Base-by-base conservation (phyloP, 2,329 filamentous ascomycete genomes). In the Mycosphaerella sp. region DNA sequence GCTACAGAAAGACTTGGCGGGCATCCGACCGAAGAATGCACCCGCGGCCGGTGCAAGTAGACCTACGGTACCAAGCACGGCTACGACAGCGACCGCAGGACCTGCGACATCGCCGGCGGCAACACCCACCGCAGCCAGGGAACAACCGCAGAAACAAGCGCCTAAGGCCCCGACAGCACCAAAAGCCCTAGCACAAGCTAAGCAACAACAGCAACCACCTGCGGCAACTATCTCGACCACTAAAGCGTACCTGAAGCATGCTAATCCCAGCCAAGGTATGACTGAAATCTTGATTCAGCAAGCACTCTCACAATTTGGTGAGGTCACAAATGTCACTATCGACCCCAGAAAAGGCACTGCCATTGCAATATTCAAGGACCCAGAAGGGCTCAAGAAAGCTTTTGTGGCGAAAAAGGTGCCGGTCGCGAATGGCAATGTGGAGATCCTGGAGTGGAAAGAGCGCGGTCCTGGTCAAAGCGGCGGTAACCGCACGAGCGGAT, bases 281-380 rank as follows among this genome's bases (percentile, higher is more conserved):
- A 96, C 89, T 0, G 91, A 96, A 64, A 73, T 84, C 0, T 71
- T 89, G 0, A 80, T 97, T 1, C 83, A 85, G 61, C 79, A 85
- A 59, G 83, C 86, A 0, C 81, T 97, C 65, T 78, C 83, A 40
- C 70, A 73, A 0, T 95, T 89, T 61, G 91, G 91, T 1, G 69
- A 79, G 1, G 80, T 96, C 41, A 80, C 80, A 0, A 85, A 82
- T 58, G 87, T 95, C 14, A 91, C 96, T 62, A 91, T 97, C 48
- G 91, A 97, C 66, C 90, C 89, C 68, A 86, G 90, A 63, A 96
- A 96, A 68, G 89, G 89, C 0, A 95, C 95, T 63, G 91, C 89
- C 2, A 95, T 96, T 66, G 85, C 95, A 35, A 87, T 95, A 57
- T 97, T 96, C 71, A 79, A 80, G 8, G 83, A 89, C 17, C 78